These are phyloP conservation scores for Claviceps sp. DNA, from an alignment of 2,329 filamentous ascomycete species.

Conservation along the genomic window DNA sequence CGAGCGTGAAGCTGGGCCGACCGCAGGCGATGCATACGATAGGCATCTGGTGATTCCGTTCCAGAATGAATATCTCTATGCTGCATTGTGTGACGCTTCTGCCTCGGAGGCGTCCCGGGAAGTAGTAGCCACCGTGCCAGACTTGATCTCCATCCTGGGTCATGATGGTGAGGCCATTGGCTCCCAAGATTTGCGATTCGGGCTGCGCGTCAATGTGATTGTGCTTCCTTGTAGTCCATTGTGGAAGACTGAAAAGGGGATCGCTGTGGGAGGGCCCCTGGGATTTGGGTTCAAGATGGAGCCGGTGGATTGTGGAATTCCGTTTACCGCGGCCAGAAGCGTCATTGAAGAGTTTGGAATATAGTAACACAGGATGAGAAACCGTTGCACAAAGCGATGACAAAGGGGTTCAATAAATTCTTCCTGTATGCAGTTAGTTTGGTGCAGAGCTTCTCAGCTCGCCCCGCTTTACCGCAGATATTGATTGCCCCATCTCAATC, in stretches of 20 bases:
- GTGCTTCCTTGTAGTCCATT: slow-evolving; percentile 34
- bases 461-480: too few relatives aligned
- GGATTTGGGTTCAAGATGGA: slow-evolving; percentile 15
- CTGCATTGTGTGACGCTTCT: slow-evolving; percentile 18
- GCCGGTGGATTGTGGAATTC: slow-evolving; percentile 14
- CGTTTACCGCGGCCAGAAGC: slow-evolving; percentile 32
- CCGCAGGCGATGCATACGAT: slow-evolving; percentile 10
- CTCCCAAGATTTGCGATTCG: slow-evolving; percentile 36
- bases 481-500: too few relatives aligned
- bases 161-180: slow-evolving; percentile 36
- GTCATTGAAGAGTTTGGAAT: slow-evolving; percentile 33
- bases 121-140: slow-evolving; percentile 22
- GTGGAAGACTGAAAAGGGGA: slow-evolving; percentile 28
- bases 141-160: slow-evolving; percentile 23
- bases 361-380: neutral
- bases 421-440: too few relatives aligned
- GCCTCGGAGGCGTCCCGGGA: slow-evolving; percentile 17
- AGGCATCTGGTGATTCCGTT: slow-evolving; percentile 25
- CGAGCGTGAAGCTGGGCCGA: slow-evolving; percentile 14
- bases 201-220: slow-evolving; percentile 35
- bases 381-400: too few relatives aligned
- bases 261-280: slow-evolving; percentile 21
- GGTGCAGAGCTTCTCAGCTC: too few relatives aligned
- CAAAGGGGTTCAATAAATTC: too few relatives aligned
- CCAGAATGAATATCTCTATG: slow-evolving; percentile 28